Conservation (phyloP, 495 filamentous ascomycete genomes). For the Aspergillus egyptiacus region DNA sequence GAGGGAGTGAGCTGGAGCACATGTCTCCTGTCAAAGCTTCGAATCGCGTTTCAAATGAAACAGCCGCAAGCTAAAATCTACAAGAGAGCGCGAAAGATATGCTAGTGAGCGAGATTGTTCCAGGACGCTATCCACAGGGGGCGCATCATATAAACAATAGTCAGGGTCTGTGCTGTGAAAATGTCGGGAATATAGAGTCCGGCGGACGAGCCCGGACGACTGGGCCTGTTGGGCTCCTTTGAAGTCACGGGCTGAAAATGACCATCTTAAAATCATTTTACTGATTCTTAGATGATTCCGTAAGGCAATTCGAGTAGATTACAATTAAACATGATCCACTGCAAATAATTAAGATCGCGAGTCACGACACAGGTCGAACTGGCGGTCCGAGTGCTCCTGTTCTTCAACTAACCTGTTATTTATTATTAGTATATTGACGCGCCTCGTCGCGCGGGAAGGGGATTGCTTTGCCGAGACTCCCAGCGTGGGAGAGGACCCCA, state of each 20-base stretch:
- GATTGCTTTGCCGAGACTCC: not conserved
- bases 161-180: not conserved
- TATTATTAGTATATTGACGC: too few relatives aligned
- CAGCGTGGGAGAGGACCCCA: not conserved
- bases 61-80: conserved; percentile 1
- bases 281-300: not conserved
- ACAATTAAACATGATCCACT: conserved; percentile 18
- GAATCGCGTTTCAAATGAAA: not conserved
- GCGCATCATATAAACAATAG: conserved; percentile 5
- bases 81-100: not conserved
- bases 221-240: not conserved
- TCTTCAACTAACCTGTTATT: conserved; percentile 1
- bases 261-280: not conserved
- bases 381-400: conserved; percentile 18
- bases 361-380: conserved; percentile 14
- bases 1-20: too few relatives aligned
- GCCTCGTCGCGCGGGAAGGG: not conserved
- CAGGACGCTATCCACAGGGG: not conserved
- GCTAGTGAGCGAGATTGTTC: not conserved
- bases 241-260: not conserved
- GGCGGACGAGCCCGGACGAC: not conserved
- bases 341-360: too few relatives aligned
- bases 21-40: not conserved
- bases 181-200: not conserved
- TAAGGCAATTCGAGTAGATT: conserved; percentile 1